phyloP scores from a whole-genome alignment of 352 stramenopile genomes.

The Achlya hypogyna region DNA sequence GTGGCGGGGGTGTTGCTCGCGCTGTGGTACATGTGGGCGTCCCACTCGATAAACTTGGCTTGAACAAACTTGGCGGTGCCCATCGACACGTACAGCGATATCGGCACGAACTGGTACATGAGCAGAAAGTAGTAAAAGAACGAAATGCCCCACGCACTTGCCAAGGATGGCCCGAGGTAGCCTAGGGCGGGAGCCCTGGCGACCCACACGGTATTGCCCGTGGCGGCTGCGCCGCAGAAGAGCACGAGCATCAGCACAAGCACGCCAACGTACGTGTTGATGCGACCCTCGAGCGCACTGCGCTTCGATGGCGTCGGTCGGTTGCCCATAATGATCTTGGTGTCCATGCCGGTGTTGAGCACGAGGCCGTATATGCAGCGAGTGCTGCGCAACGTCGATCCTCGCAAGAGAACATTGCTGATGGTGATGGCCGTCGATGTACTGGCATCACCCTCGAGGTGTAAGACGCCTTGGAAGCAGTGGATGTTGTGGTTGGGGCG shows the following conservation, averaged over 20 bases:
- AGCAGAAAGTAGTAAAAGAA: conserved; percentile 89
- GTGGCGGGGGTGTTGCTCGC: conserved; percentile 61
- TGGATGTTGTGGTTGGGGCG: conserved; percentile 73
- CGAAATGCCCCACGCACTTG: conserved; percentile 45
- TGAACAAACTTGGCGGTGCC: conserved; percentile 89
- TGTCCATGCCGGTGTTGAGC: conserved; percentile 88
- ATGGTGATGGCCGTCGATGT: background rate
- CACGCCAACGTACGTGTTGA: conserved; percentile 67
- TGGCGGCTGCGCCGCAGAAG: conserved; percentile 45
- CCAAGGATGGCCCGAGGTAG: conserved; percentile 19
- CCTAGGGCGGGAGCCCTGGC: conserved; percentile 11
- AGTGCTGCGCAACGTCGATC: conserved; percentile 90
- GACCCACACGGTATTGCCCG: conserved; percentile 31
- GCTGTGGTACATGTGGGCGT: conserved; percentile 74
- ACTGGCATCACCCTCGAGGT: conserved; percentile 20
- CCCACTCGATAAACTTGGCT: conserved; percentile 75
- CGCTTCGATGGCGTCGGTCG: conserved; percentile 77
- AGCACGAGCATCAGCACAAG: conserved; percentile 61
- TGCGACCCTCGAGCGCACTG: conserved; percentile 57
- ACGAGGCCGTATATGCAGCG: conserved; percentile 89
- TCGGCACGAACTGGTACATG: conserved; percentile 92
- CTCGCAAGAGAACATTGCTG: conserved; percentile 87
- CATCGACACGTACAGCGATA: conserved; percentile 94
- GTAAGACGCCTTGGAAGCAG: conserved; percentile 51
- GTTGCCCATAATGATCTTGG: conserved; percentile 80